phyloP scores from a whole-genome alignment of 345 rosid genomes.

The Theobroma cacao region DNA sequence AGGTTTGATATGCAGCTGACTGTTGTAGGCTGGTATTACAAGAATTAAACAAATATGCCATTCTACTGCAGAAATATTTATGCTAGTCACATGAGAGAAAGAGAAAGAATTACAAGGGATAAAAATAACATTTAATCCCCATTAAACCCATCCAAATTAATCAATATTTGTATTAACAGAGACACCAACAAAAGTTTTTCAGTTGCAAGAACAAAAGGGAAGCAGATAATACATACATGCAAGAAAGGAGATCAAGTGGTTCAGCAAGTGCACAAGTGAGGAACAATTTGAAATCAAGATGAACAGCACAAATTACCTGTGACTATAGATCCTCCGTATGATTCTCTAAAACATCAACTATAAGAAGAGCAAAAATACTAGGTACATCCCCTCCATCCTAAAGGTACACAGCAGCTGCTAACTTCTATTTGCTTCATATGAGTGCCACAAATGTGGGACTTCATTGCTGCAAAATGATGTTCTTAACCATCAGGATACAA shows the following conservation, averaged over 20 bases:
- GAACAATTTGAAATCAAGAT: constrained; percentile 13
- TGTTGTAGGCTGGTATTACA: too few species aligned
- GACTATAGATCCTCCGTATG: constrained; percentile 17
- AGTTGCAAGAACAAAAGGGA: not conserved
- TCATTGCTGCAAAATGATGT: not conserved
- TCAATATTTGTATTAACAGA: constrained; percentile 7
- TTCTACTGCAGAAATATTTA: too few species aligned
- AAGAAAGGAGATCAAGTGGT: constrained; percentile 11
- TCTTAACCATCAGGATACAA: not conserved
- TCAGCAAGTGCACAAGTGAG: constrained; percentile 3
- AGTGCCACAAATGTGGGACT: not conserved
- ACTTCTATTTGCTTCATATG: not conserved
- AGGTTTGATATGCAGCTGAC: too few species aligned
- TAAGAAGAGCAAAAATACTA: constrained; percentile 6
- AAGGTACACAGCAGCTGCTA: not conserved
- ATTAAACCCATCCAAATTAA: constrained; percentile 4
- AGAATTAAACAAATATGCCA: not conserved
- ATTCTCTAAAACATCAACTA: constrained; percentile 10
- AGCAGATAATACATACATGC: constrained; percentile 20
- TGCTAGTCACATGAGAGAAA: too few species aligned
- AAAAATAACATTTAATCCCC: not conserved
- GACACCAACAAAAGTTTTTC: not conserved
- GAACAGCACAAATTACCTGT: constrained; percentile 19
- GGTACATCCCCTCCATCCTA: not conserved
- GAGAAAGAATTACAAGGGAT: too few species aligned